Conservation (phyloP, 257 asterid species). For the Marsdenia floribunda region DNA sequence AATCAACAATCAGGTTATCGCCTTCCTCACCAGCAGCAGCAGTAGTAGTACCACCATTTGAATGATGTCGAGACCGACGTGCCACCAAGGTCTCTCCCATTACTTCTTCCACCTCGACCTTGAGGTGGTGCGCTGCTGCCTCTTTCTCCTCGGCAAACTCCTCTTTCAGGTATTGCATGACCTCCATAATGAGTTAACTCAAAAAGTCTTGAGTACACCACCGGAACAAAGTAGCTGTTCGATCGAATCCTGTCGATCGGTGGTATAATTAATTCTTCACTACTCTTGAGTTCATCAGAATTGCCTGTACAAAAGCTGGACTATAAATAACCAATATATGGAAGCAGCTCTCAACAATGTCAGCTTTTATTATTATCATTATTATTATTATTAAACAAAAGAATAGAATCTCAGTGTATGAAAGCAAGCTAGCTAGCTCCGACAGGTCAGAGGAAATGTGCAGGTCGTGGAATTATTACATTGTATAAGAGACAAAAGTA, state of each 20-base stretch:
- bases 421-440: background rate
- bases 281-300: no score
- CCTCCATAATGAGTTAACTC: conserved; percentile 9
- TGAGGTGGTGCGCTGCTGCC: background rate
- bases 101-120: conserved; percentile 8
- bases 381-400: background rate
- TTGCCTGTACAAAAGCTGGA: no score
- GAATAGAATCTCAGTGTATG: background rate
- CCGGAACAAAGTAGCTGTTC: background rate
- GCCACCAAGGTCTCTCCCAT: background rate
- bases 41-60: background rate
- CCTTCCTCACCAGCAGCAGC: background rate
- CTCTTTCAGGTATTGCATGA: background rate
- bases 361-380: background rate
- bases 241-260: no score
- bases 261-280: no score
- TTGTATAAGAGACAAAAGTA: background rate
- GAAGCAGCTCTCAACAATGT: background rate
- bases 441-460: background rate
- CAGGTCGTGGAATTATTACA: background rate
- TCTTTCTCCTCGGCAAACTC: background rate
- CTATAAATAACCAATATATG: background rate
- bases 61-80: background rate
- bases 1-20: background rate
- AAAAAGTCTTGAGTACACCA: background rate